Evolutionary conservation across 495 filamentous ascomycete genomes (phyloP).

Genomic region (Aspergillus homomorphus): DNA sequence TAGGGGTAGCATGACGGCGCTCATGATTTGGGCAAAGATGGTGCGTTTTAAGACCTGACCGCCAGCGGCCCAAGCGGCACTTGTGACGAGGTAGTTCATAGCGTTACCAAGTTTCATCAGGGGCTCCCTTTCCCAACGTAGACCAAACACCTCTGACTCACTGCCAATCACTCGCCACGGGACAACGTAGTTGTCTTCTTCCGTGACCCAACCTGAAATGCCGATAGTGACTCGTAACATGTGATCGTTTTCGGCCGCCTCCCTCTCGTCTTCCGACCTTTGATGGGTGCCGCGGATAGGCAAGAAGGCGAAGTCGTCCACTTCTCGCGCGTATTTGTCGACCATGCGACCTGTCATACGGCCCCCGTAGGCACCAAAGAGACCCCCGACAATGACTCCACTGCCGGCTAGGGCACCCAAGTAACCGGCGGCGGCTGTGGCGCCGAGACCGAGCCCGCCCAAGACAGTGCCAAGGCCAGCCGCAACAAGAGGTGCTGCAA

Average conservation of each 20-base stretch:
- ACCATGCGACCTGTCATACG: constrained; percentile 83
- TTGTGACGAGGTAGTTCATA: constrained; percentile 70
- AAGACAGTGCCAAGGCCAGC: constrained; percentile 80
- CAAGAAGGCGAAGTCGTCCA: constrained; percentile 85
- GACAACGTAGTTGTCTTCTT: constrained; percentile 62
- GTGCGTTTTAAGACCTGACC: constrained; percentile 74
- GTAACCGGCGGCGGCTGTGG: constrained; percentile 73
- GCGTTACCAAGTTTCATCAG: constrained; percentile 73
- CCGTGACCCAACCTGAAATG: constrained; percentile 77
- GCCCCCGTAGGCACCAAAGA: constrained; percentile 89
- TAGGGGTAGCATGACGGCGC: constrained; percentile 72
- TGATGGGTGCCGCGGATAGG: constrained; percentile 56
- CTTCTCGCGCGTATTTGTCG: constrained; percentile 80
- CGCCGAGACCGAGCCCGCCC: constrained; percentile 75
- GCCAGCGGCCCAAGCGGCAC: constrained; percentile 75
- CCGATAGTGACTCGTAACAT: constrained; percentile 79
- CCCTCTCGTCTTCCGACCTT: constrained; percentile 42
- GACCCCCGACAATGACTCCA: constrained; percentile 69
- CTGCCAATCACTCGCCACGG: constrained; percentile 74
- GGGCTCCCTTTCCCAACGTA: constrained; percentile 79
- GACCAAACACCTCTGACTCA: constrained; percentile 73
- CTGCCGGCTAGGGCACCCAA: constrained; percentile 77
- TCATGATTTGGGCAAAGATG: constrained; percentile 68
- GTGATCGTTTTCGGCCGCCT: constrained; percentile 51
- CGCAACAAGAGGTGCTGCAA: constrained; percentile 77